These are phyloP conservation scores for Rhododendron kiyosumense DNA, from an alignment of 148 eudicot genomes.

Conservation along the genomic window DNA sequence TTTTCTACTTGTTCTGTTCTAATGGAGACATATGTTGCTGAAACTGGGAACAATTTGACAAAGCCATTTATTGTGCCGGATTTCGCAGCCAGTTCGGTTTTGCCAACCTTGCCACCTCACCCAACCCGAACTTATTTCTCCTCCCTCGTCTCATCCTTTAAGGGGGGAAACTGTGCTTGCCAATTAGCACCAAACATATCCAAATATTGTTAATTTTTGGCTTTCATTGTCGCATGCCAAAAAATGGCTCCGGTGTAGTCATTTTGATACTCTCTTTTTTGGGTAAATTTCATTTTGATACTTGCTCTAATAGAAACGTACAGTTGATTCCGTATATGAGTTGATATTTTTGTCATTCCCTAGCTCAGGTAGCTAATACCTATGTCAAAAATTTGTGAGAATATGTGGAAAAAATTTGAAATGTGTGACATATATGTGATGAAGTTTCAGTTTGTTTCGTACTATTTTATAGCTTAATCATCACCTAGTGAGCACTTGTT, in stretches of 20 bases:
- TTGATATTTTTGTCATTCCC: neutral
- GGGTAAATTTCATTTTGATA: neutral
- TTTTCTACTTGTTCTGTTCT: neutral
- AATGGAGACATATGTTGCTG: neutral
- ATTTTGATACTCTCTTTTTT: neutral
- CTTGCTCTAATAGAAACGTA: neutral
- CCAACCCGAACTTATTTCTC: neutral
- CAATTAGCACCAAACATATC: neutral
- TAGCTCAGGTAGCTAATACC: neutral
- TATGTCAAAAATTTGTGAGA: neutral
- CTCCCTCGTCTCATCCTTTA: neutral
- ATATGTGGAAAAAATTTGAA: neutral
- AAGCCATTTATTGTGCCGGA: neutral
- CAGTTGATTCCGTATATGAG: neutral
- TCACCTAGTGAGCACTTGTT: neutral
- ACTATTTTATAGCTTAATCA: neutral
- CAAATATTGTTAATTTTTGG: neutral
- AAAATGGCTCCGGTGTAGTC: neutral
- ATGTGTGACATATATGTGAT: too few species aligned
- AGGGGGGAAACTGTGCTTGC: neutral
- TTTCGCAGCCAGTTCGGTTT: too few species aligned
- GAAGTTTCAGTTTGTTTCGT: too few species aligned
- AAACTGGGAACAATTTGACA: neutral
- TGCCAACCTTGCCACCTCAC: neutral
- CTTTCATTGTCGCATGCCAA: neutral